Percentiles rank a stretch among this genome's conserved stretches.
Conservation (phyloP, 129 eudicot species). For the Scalesia atractyloides region DNA sequence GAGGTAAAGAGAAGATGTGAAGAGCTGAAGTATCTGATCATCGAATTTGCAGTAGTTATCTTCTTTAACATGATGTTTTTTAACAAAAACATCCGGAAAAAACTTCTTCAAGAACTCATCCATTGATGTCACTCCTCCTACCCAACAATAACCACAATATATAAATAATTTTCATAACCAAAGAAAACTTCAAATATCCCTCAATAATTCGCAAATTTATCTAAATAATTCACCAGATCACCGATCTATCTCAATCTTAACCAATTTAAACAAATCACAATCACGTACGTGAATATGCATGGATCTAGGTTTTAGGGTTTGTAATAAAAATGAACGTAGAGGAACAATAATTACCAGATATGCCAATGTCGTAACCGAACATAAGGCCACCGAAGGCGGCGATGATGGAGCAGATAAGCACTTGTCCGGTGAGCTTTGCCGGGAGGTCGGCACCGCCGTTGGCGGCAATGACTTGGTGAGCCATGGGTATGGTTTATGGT, state of each 20-base stretch:
- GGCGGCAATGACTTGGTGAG: constrained; percentile 39
- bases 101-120: constrained; percentile 60
- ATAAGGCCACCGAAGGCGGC: constrained; percentile 77
- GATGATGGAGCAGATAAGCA: constrained; percentile 49
- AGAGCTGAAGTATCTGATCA: constrained; percentile 55
- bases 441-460: constrained; percentile 42
- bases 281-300: neutral
- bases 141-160: neutral
- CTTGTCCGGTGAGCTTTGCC: constrained; percentile 57
- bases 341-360: constrained; percentile 30
- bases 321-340: neutral
- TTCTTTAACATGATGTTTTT: constrained; percentile 48
- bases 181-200: no score
- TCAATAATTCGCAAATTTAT: no score
- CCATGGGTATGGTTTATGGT: constrained; percentile 32
- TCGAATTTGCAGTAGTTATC: constrained; percentile 71
- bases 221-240: neutral
- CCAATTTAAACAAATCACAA: neutral
- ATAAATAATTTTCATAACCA: no score
- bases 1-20: constrained; percentile 72
- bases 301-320: constrained; percentile 13
- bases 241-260: neutral
- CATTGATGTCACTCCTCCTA: constrained; percentile 79
- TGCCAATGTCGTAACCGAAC: constrained; percentile 71
- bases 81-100: constrained; percentile 51